Evolutionary conservation across 1,284 basidiomycete species (phyloP).

Genomic region (Sporisorium graminicola): DNA sequence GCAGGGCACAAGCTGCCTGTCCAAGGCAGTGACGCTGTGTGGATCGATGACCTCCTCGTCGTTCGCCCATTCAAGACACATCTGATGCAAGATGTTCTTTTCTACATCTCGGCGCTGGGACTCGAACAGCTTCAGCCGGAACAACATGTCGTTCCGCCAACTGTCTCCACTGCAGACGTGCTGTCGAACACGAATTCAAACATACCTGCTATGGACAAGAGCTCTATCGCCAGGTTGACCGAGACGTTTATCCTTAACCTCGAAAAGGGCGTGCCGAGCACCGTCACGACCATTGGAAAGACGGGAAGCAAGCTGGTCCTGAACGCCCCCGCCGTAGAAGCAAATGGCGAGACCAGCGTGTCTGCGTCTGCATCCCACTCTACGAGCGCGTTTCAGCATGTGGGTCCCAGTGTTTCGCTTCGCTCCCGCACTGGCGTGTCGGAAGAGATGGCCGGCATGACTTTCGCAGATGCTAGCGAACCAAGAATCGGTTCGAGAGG

Average conservation of each 20-base stretch:
- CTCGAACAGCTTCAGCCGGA: slow-evolving; percentile 27
- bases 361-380: slow-evolving; percentile 4
- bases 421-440: neutral
- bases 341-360: neutral
- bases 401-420: slow-evolving; percentile 40
- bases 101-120: slow-evolving; percentile 37
- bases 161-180: slow-evolving; percentile 14
- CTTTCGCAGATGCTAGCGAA: neutral
- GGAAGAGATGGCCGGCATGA: slow-evolving; percentile 11
- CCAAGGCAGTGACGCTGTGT: slow-evolving; percentile 48
- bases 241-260: slow-evolving; percentile 62
- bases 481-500: slow-evolving; percentile 57
- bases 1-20: slow-evolving; percentile 64
- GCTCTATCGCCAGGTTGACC: slow-evolving; percentile 57
- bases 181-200: slow-evolving; percentile 3
- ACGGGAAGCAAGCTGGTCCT: slow-evolving; percentile 65
- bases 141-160: slow-evolving; percentile 28
- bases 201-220: slow-evolving; percentile 51
- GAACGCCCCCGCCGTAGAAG: slow-evolving; percentile 4
- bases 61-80: slow-evolving; percentile 52
- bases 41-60: slow-evolving; percentile 58
- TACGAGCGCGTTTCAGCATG: slow-evolving; percentile 27
- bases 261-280: slow-evolving; percentile 62
- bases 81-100: slow-evolving; percentile 51
- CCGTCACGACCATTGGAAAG: slow-evolving; percentile 61